phyloP scores from a whole-genome alignment of 106 monocot species.

The Acorus gramineus region DNA sequence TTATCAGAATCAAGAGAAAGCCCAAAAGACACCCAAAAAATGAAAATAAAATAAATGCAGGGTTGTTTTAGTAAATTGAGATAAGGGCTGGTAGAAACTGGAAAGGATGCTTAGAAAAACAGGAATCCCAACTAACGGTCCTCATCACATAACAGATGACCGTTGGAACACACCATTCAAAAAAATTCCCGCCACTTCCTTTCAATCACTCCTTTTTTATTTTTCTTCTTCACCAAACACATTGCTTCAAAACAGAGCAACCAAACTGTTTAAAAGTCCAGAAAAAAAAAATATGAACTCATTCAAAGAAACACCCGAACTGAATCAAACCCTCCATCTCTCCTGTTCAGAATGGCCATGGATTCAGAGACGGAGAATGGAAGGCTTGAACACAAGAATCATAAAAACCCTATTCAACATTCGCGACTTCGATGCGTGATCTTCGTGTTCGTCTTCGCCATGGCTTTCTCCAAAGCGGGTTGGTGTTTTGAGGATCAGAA shows the following conservation, averaged over 20 bases:
- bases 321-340: neutral
- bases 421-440: slow-evolving; percentile 12
- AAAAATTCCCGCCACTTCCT: neutral
- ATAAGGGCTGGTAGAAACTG: too few relatives aligned
- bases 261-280: slow-evolving; percentile 1
- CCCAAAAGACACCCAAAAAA: too few relatives aligned
- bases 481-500: neutral
- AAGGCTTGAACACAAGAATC: neutral
- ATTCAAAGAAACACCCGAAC: neutral
- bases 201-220: slow-evolving; percentile 23
- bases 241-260: slow-evolving; percentile 50
- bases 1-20: too few relatives aligned
- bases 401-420: too few relatives aligned
- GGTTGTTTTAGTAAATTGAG: too few relatives aligned
- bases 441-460: slow-evolving; percentile 6
- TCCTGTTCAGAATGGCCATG: slow-evolving; percentile 1
- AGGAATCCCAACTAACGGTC: neutral
- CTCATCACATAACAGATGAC: slow-evolving; percentile 13
- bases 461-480: slow-evolving; percentile 43
- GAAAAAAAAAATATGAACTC: slow-evolving; percentile 22
- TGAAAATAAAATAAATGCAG: neutral
- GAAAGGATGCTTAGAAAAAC: too few relatives aligned
- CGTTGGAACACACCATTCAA: slow-evolving; percentile 28
- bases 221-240: slow-evolving; percentile 45
- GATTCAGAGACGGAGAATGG: neutral